These are phyloP conservation scores for Agroathelia rolfsii DNA, from an alignment of 1,284 basidiomycete species.

Conservation along the genomic window DNA sequence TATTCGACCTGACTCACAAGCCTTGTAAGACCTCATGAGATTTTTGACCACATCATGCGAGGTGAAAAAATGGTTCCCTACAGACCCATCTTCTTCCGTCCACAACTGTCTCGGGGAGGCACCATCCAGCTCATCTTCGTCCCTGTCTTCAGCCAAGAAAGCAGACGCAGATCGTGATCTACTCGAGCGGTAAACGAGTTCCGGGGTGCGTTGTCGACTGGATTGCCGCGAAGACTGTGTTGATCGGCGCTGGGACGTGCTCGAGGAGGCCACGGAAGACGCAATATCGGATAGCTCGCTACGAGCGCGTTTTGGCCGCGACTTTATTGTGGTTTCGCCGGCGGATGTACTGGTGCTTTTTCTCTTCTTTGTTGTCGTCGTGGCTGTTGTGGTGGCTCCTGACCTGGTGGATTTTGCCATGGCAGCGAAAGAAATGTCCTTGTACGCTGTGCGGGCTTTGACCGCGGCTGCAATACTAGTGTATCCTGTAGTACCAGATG, in stretches of 20 bases:
- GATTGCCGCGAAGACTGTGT: conserved; percentile 29
- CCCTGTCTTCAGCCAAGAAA: conserved; percentile 24
- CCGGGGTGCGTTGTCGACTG: conserved; percentile 29
- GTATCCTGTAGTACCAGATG: too few relatives aligned
- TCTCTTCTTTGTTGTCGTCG: too few relatives aligned
- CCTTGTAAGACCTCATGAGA: conserved; percentile 55
- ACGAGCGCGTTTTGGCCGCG: too few relatives aligned
- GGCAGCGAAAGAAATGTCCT: too few relatives aligned
- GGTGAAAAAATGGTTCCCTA: conserved; percentile 42
- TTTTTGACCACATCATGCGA: conserved; percentile 49
- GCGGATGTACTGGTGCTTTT: too few relatives aligned
- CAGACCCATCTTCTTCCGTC: conserved; percentile 38
- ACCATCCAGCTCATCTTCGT: conserved; percentile 9
- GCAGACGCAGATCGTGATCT: conserved; percentile 41
- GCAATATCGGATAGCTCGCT: too few relatives aligned
- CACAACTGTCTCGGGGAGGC: conserved; percentile 33
- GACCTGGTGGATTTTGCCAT: too few relatives aligned
- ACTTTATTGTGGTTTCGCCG: too few relatives aligned
- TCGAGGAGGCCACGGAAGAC: conserved; percentile 10
- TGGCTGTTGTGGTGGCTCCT: too few relatives aligned
- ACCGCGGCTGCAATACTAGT: too few relatives aligned
- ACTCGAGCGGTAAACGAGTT: conserved; percentile 38
- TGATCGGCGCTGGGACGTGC: conserved; percentile 19
- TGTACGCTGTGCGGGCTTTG: too few relatives aligned
- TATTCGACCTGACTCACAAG: conserved; percentile 35